phyloP scores from a whole-genome alignment of 495 filamentous ascomycete genomes.

The Penicillium pulvis region DNA sequence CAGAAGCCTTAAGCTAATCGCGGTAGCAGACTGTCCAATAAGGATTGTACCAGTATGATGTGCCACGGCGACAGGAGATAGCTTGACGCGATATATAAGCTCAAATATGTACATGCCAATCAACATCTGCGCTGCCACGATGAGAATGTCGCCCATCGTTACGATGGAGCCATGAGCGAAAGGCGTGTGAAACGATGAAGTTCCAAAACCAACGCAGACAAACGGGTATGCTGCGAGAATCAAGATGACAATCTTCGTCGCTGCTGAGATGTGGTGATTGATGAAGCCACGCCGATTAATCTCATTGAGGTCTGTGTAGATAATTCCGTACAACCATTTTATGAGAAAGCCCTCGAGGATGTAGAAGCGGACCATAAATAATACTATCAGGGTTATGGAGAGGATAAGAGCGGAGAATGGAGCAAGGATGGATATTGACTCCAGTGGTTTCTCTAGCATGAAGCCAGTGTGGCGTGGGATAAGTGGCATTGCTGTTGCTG shows the following conservation, averaged over 20 bases:
- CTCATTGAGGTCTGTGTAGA: conserved; percentile 40
- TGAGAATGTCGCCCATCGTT: conserved; percentile 44
- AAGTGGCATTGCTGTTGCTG: background rate
- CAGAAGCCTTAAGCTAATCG: conserved; percentile 40
- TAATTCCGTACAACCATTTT: conserved; percentile 34
- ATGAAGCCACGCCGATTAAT: conserved; percentile 46
- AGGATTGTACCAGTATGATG: conserved; percentile 52
- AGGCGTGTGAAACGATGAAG: conserved; percentile 34
- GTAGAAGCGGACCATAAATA: conserved; percentile 47
- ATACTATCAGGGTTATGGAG: conserved; percentile 41
- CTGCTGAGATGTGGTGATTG: conserved; percentile 53
- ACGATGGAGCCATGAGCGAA: conserved; percentile 33
- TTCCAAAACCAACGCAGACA: conserved; percentile 39
- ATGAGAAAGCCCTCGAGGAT: conserved; percentile 48
- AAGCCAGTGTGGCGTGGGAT: background rate
- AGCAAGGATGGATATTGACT: conserved; percentile 39
- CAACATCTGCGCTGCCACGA: conserved; percentile 46
- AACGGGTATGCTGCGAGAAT: conserved; percentile 49
- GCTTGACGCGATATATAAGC: conserved; percentile 44
- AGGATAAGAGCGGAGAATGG: conserved; percentile 50
- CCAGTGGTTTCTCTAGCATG: conserved; percentile 1
- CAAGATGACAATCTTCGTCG: conserved; percentile 46
- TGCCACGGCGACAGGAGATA: conserved; percentile 45
- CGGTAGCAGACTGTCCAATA: conserved; percentile 49
- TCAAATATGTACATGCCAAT: conserved; percentile 54